Percentiles rank a stretch among this genome's conserved stretches.
These are phyloP conservation scores for Geotrichum cucujoidarum DNA, from an alignment of 1,139 yeast species.

Conservation along the genomic window DNA sequence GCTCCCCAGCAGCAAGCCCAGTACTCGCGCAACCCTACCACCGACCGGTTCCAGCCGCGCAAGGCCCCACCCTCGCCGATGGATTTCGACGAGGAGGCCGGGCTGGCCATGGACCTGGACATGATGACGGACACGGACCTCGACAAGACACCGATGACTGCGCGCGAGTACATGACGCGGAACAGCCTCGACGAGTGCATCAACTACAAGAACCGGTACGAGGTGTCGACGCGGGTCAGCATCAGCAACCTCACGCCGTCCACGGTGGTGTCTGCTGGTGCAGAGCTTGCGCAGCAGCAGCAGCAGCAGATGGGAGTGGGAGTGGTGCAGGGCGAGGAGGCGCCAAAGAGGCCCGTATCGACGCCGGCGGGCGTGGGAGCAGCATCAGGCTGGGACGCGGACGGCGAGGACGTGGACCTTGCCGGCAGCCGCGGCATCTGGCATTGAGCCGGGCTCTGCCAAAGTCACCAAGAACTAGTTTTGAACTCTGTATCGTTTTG, in stretches of 20 bases:
- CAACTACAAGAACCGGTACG: neutral
- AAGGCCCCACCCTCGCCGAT: neutral
- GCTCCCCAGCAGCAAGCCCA: too few relatives aligned
- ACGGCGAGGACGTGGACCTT: too few relatives aligned
- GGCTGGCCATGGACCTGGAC: neutral
- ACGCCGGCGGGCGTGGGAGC: constrained; percentile 21
- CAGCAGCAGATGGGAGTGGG: constrained; percentile 21
- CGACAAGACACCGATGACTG: neutral
- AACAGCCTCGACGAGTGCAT: neutral
- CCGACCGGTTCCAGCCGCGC: neutral
- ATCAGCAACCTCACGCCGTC: neutral
- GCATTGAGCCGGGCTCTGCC: too few relatives aligned
- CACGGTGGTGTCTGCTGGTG: neutral
- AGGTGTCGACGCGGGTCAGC: neutral
- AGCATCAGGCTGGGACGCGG: constrained; percentile 9
- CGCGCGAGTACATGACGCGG: constrained; percentile 1
- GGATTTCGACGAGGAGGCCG: neutral
- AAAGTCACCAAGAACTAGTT: too few relatives aligned
- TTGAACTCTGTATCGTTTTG: too few relatives aligned
- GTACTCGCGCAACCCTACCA: neutral
- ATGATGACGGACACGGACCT: neutral
- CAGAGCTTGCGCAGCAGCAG: constrained; percentile 23
- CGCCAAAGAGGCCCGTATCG: constrained; percentile 34
- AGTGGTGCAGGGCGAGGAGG: constrained; percentile 36
- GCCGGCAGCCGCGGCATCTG: too few relatives aligned